These are phyloP conservation scores for Jimgerdemannia flammicorona DNA, from an alignment of 192 early-diverging fungal species.

Conservation along the genomic window DNA sequence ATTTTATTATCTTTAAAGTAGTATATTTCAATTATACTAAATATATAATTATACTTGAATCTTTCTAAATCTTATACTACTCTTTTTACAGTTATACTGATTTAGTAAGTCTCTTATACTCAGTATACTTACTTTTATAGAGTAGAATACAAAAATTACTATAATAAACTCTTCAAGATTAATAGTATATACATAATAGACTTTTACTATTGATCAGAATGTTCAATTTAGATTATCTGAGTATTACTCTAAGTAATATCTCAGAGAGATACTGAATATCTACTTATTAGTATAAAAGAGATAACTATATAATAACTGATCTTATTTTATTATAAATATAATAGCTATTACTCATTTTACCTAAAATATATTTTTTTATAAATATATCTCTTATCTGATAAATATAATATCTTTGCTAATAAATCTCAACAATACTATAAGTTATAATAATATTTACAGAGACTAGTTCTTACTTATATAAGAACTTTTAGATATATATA, in stretches of 20 bases:
- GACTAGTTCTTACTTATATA: constrained; percentile 20
- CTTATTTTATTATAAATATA: too few species aligned
- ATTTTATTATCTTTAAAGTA: constrained; percentile 9
- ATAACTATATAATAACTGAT: too few species aligned
- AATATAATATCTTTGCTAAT: constrained; percentile 36
- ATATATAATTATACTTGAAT: constrained; percentile 20
- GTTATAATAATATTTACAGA: not conserved
- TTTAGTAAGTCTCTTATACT: constrained; percentile 28
- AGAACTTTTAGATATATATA: constrained; percentile 27
- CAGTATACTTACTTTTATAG: constrained; percentile 30
- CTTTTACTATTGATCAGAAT: constrained; percentile 25
- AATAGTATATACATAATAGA: constrained; percentile 11
- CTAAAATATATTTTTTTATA: constrained; percentile 7
- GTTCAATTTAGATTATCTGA: too few species aligned
- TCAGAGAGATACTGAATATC: too few species aligned
- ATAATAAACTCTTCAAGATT: constrained; percentile 20
- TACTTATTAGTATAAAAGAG: too few species aligned
- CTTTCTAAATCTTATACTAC: constrained; percentile 11
- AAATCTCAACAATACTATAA: constrained; percentile 9
- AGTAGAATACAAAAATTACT: constrained; percentile 15
- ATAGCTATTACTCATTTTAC: too few species aligned
- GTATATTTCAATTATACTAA: constrained; percentile 23
- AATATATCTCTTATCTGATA: constrained; percentile 35
- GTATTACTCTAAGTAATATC: too few species aligned
- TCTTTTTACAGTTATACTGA: constrained; percentile 19